Evolutionary conservation across 192 early-diverging fungal genomes (phyloP).

Genomic region (Rhizoclosmatium globosum): DNA sequence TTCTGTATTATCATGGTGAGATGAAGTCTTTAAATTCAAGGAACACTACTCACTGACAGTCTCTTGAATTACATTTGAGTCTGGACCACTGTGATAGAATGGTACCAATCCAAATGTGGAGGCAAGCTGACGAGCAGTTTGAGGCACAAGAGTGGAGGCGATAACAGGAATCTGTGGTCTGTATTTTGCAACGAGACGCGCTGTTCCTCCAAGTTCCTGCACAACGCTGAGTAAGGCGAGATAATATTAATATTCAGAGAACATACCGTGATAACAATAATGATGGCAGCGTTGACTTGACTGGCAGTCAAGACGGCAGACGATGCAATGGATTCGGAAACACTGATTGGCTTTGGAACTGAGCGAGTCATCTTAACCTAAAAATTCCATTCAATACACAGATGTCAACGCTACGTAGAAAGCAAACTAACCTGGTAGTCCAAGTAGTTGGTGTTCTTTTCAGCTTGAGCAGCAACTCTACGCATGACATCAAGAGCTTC

Average conservation of each 20-base stretch:
- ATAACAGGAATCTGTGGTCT: conserved; percentile 64
- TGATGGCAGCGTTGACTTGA: conserved; percentile 63
- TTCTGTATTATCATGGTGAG: conserved; percentile 29
- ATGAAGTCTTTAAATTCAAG: background rate
- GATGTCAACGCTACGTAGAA: too few relatives aligned
- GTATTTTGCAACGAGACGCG: conserved; percentile 66
- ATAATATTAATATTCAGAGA: conserved; percentile 4
- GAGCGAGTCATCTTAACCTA: conserved; percentile 58
- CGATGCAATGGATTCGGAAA: conserved; percentile 67
- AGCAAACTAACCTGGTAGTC: conserved; percentile 51
- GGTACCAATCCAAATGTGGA: conserved; percentile 62
- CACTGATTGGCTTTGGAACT: conserved; percentile 63
- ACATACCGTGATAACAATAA: conserved; percentile 56
- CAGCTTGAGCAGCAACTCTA: conserved; percentile 58
- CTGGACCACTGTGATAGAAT: conserved; percentile 52
- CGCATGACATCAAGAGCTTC: conserved; percentile 59
- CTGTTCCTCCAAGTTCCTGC: conserved; percentile 57
- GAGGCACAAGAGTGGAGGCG: conserved; percentile 56
- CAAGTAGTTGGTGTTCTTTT: conserved; percentile 66
- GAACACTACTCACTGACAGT: conserved; percentile 42
- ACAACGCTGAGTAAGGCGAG: background rate
- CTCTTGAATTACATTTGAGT: conserved; percentile 48
- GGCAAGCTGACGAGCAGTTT: conserved; percentile 63
- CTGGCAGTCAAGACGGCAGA: conserved; percentile 61
- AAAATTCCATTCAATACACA: too few relatives aligned